phyloP scores from a whole-genome alignment of 371 early-diverging fungal species.

The Syncephalastrum monosporum region DNA sequence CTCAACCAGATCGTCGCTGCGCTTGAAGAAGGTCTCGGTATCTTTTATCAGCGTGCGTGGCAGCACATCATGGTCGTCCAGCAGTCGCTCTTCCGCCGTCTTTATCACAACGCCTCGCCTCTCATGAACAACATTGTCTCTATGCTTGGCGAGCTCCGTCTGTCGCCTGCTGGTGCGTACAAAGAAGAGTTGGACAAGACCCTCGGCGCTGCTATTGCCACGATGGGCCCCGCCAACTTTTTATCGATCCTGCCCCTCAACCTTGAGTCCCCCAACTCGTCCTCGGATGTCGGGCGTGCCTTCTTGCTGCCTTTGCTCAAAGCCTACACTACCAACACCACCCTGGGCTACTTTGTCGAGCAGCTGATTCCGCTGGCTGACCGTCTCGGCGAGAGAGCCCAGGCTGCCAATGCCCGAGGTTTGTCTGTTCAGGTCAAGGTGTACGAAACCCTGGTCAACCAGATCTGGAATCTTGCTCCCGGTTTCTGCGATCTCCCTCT shows the following conservation, averaged over 20 bases:
- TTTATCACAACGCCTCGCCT: conserved; percentile 66
- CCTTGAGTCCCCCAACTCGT: conserved; percentile 59
- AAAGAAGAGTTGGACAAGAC: conserved; percentile 85
- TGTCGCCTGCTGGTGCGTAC: conserved; percentile 79
- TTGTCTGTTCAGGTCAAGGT: conserved; percentile 86
- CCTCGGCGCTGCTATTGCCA: conserved; percentile 76
- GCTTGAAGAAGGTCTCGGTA: conserved; percentile 63
- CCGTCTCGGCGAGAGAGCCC: conserved; percentile 66
- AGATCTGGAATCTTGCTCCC: conserved; percentile 89
- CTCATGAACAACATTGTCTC: conserved; percentile 63
- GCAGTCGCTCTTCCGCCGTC: conserved; percentile 72
- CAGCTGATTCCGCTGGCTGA: conserved; percentile 78
- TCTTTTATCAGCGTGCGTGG: conserved; percentile 85
- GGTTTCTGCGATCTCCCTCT: conserved; percentile 83
- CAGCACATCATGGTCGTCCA: conserved; percentile 73
- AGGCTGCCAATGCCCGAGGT: conserved; percentile 59
- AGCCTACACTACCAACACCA: conserved; percentile 75
- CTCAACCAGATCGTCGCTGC: conserved; percentile 51
- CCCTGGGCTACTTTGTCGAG: conserved; percentile 73
- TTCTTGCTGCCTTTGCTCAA: conserved; percentile 82
- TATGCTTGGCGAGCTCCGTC: conserved; percentile 76
- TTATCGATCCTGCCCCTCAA: conserved; percentile 85
- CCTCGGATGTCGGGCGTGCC: conserved; percentile 67
- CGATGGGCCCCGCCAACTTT: conserved; percentile 81
- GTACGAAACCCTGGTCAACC: conserved; percentile 83